Base-by-base conservation (phyloP, 768 basidiomycete genomes). In the Naganishia friedmannii region DNA sequence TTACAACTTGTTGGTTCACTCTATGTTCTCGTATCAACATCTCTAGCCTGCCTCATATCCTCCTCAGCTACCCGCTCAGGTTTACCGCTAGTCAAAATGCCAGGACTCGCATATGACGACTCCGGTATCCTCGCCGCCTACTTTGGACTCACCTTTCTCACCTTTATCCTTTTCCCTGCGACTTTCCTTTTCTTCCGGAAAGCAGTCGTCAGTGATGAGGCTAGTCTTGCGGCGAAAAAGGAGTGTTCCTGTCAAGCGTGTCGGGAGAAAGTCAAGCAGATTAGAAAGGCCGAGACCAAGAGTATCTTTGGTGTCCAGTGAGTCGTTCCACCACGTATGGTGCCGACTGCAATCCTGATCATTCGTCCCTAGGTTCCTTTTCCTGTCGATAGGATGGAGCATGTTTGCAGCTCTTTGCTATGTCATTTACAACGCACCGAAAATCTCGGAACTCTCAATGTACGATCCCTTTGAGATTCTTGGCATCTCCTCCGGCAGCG, bases 381-480 rank as follows among this genome's bases (percentile, higher is more conserved):
- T 90, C 60, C 82, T 92, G 17, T 72, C 86, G 21, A 78, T 84
- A 37, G 93, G 92, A 67, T 98, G 94, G 94, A 82, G 84, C 10
- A 66, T 87, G 1, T 87, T 93, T 69, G 88, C 83, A 9, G 86
- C 86, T 74, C 79, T 93, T 37, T 85, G 83, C n/a, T 89, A 89
- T 82, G 85, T 85, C 76, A 88, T 87, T 42, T 84, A 86, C 9
- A 84, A 83, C 19, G 74, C 63, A 82, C 86, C 70, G n/a, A 51
- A 23, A 84, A 86, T 73, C 73, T 85, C 66, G 87, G 90, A 72
- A 86, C 66, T 83, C 82, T 88, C 87, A 74, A 78, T 94, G 15
- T 99, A 97, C 80, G 87, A 98, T 79, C 96, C 96, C 0, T 99
- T 94, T 75, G 89, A 93, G 74, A 95, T 98, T 75, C 84, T 99